A percentile compares a stretch with the other conserved stretches of the same genome.
phyloP scores from a whole-genome alignment of 2,329 filamentous ascomycete genomes.

The Diaporthe destruens region DNA sequence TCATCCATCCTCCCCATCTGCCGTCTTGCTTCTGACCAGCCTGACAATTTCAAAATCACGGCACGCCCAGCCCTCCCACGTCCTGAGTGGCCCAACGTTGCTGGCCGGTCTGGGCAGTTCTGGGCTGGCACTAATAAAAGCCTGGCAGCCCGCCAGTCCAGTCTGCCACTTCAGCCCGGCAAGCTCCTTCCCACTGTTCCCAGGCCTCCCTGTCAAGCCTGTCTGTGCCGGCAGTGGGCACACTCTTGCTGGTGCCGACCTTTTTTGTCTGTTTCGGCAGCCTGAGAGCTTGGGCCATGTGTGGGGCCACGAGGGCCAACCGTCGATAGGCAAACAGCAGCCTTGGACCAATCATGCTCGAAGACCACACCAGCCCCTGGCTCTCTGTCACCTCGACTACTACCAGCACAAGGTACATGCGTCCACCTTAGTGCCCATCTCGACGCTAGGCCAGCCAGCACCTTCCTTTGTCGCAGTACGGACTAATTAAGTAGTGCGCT shows the following conservation, averaged over 20 bases:
- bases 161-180: neutral
- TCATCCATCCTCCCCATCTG: neutral
- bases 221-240: neutral
- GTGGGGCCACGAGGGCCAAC: neutral
- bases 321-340: neutral
- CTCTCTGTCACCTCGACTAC: neutral
- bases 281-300: conserved; percentile 22
- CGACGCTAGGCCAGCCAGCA: conserved; percentile 12
- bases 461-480: conserved; percentile 10
- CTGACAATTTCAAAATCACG: conserved; percentile 6
- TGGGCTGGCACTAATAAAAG: neutral
- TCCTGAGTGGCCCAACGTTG: neutral
- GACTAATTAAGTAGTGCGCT: neutral
- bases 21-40: neutral
- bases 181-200: conserved; percentile 12
- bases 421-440: conserved; percentile 5
- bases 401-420: conserved; percentile 23
- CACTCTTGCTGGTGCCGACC: conserved; percentile 1
- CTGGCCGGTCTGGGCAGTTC: conserved; percentile 3
- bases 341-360: neutral
- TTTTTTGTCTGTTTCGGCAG: neutral
- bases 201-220: too few relatives aligned
- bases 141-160: too few relatives aligned
- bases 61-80: conserved; percentile 11
- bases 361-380: neutral